Evolutionary conservation across 2,329 filamentous ascomycete species (phyloP).

Genomic region (Aciculosporium take): DNA sequence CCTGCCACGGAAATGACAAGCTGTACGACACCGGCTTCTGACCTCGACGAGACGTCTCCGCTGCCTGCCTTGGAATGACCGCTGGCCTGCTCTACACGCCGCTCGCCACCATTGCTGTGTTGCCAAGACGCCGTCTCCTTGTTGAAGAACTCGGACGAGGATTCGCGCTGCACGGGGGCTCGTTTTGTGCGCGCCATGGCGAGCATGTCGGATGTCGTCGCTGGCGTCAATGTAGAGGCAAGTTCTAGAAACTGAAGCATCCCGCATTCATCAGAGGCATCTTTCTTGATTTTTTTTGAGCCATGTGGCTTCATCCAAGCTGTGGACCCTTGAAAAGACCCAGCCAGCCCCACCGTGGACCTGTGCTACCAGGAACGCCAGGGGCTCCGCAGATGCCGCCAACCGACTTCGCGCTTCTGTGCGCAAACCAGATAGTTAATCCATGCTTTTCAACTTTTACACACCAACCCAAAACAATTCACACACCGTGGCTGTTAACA

Average conservation of each 20-base stretch:
- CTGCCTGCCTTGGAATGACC: neutral
- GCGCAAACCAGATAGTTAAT: too few relatives aligned
- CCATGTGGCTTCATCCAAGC: slow-evolving; percentile 5
- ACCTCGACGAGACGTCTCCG: slow-evolving; percentile 10
- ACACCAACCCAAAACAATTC: too few relatives aligned
- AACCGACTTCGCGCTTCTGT: too few relatives aligned
- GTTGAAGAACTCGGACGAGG: slow-evolving; percentile 52
- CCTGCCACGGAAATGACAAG: slow-evolving; percentile 79
- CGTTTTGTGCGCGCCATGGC: slow-evolving; percentile 62
- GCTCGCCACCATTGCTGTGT: slow-evolving; percentile 16
- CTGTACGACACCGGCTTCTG: slow-evolving; percentile 54
- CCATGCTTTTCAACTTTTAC: too few relatives aligned
- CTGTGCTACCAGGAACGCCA: too few relatives aligned
- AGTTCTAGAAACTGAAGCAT: too few relatives aligned
- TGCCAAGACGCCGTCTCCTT: slow-evolving; percentile 27
- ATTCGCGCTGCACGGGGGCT: slow-evolving; percentile 48
- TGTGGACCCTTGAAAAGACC: neutral
- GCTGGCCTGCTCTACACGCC: slow-evolving; percentile 1
- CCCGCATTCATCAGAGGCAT: too few relatives aligned
- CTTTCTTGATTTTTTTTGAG: neutral
- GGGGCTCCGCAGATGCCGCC: too few relatives aligned
- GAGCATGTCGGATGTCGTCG: too few relatives aligned
- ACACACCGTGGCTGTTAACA: slow-evolving; percentile 3
- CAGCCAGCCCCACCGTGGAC: too few relatives aligned
- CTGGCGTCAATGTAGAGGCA: too few relatives aligned